phyloP scores from a whole-genome alignment of 495 filamentous ascomycete genomes.

The Hyaloscypha variabilis region DNA sequence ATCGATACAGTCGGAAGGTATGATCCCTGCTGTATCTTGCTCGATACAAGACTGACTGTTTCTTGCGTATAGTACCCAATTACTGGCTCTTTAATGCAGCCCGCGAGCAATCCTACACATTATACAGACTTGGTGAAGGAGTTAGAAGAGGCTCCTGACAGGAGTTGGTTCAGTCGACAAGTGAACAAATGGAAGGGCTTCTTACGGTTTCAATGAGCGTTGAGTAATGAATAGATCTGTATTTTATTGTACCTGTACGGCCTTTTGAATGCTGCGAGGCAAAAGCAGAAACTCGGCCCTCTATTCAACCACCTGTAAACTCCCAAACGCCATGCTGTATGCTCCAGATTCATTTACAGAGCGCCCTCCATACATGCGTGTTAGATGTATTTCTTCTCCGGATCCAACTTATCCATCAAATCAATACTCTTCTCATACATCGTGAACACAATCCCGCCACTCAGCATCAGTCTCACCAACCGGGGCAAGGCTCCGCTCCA shows the following conservation, averaged over 20 bases:
- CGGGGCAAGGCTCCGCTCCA: slow-evolving; percentile 93
- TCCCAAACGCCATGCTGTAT: slow-evolving; percentile 26
- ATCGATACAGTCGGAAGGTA: slow-evolving; percentile 68
- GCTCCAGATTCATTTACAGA: slow-evolving; percentile 1
- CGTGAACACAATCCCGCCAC: slow-evolving; percentile 96
- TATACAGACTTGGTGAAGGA: slow-evolving; percentile 74
- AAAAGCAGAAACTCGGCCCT: slow-evolving; percentile 8
- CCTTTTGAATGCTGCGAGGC: slow-evolving; percentile 20
- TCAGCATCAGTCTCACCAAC: slow-evolving; percentile 80
- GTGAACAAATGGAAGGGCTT: slow-evolving; percentile 64
- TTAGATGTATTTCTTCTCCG: slow-evolving; percentile 76
- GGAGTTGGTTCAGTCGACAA: slow-evolving; percentile 58
- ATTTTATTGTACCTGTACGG: slow-evolving; percentile 19
- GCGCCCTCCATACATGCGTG: not conserved
- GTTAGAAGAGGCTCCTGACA: slow-evolving; percentile 68
- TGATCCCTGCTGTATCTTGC: not conserved
- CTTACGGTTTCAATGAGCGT: slow-evolving; percentile 60
- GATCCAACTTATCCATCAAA: slow-evolving; percentile 77
- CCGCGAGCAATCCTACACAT: slow-evolving; percentile 74
- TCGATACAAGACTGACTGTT: not conserved
- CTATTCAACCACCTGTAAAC: slow-evolving; percentile 7
- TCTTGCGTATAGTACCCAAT: slow-evolving; percentile 62
- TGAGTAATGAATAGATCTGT: not conserved
- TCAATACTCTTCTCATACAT: slow-evolving; percentile 99
- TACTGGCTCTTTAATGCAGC: slow-evolving; percentile 60